phyloP scores from a whole-genome alignment of 2,329 filamentous ascomycete species.

The Dendrostoma leiphaemia region DNA sequence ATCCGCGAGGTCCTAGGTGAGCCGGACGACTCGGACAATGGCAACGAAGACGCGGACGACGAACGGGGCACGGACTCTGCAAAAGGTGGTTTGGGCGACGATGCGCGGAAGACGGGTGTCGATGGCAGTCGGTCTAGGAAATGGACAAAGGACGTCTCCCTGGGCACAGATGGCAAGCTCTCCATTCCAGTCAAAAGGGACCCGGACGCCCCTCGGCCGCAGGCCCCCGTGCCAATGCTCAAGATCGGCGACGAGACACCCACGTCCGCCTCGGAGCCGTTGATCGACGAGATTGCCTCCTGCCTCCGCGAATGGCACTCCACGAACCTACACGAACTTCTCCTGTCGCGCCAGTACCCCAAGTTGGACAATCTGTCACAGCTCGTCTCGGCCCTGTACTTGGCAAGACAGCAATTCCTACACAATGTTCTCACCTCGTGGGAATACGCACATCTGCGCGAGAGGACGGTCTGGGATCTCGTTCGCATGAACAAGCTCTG shows the following conservation, averaged over 20 bases:
- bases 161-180: slow-evolving; percentile 40
- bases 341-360: slow-evolving; percentile 79
- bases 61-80: slow-evolving; percentile 47
- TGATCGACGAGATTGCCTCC: slow-evolving; percentile 96
- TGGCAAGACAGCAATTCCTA: slow-evolving; percentile 82
- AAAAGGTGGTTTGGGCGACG: slow-evolving; percentile 48
- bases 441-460: slow-evolving; percentile 77
- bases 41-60: slow-evolving; percentile 32
- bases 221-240: slow-evolving; percentile 93
- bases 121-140: slow-evolving; percentile 18
- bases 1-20: slow-evolving; percentile 89
- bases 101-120: slow-evolving; percentile 33
- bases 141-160: slow-evolving; percentile 32
- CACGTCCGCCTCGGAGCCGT: slow-evolving; percentile 80
- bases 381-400: slow-evolving; percentile 79
- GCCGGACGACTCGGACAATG: slow-evolving; percentile 51
- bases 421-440: slow-evolving; percentile 89
- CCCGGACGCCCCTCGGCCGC: slow-evolving; percentile 69
- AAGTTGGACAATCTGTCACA: slow-evolving; percentile 78
- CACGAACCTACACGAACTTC: slow-evolving; percentile 88
- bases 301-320: slow-evolving; percentile 98
- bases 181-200: slow-evolving; percentile 56
- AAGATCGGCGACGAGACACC: slow-evolving; percentile 97
- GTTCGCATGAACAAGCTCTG: slow-evolving; percentile 94
- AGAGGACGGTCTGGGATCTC: slow-evolving; percentile 93